Conservation (phyloP, 2,329 filamentous ascomycete species). For the Plenodomus lindquistii region DNA sequence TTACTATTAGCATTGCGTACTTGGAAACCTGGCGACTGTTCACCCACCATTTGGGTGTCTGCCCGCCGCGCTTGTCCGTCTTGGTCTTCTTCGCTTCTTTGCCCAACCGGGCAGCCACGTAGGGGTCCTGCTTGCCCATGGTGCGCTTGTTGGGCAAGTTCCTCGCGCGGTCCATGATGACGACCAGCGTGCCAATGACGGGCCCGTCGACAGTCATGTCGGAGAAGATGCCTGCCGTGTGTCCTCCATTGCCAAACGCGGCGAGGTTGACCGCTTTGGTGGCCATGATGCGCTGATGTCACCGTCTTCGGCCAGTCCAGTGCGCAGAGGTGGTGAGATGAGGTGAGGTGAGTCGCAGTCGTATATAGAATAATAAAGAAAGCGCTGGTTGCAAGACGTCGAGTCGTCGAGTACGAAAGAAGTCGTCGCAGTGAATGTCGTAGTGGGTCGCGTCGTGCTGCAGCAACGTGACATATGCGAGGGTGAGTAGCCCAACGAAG, state of each 20-base stretch:
- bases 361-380: too few species aligned
- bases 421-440: neutral
- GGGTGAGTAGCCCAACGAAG: too few species aligned
- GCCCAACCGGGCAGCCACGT: slow-evolving; percentile 88
- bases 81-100: slow-evolving; percentile 98
- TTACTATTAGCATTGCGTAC: slow-evolving; percentile 14
- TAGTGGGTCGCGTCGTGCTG: too few species aligned
- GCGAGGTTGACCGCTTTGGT: slow-evolving; percentile 35
- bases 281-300: slow-evolving; percentile 35
- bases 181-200: slow-evolving; percentile 87
- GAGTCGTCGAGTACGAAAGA: neutral
- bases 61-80: slow-evolving; percentile 89
- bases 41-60: slow-evolving; percentile 89
- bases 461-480: too few species aligned
- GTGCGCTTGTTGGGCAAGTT: slow-evolving; percentile 96
- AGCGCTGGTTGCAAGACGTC: neutral
- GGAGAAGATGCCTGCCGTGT: slow-evolving; percentile 91
- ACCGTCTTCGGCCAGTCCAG: neutral
- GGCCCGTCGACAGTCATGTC: slow-evolving; percentile 94
- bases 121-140: slow-evolving; percentile 98
- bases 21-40: neutral
- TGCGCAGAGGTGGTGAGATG: neutral
- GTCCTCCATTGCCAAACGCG: slow-evolving; percentile 58
- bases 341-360: slow-evolving; percentile 4
- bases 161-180: slow-evolving; percentile 92